phyloP scores from a whole-genome alignment of 495 filamentous ascomycete genomes.

The Endocarpon pusillum region DNA sequence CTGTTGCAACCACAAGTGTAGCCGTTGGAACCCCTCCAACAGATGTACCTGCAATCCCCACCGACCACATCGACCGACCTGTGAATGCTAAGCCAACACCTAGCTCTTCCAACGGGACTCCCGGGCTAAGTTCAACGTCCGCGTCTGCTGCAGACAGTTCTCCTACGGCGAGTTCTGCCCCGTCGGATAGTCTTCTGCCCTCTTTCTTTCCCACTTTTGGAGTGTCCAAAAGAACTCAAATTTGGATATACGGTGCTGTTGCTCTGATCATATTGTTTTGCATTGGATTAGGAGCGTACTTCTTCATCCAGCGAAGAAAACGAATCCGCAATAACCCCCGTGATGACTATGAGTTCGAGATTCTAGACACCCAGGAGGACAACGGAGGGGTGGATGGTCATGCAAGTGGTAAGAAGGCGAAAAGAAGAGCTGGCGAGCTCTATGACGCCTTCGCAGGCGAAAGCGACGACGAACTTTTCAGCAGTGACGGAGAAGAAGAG shows the following conservation, averaged over 20 bases:
- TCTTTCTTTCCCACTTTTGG: slow-evolving; percentile 94
- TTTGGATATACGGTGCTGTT: slow-evolving; percentile 86
- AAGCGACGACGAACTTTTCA: slow-evolving; percentile 52
- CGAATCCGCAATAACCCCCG: slow-evolving; percentile 54
- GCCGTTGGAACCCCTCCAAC: slow-evolving; percentile 21
- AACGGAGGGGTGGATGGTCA: slow-evolving; percentile 33
- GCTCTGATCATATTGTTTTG: slow-evolving; percentile 77
- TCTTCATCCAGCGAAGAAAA: slow-evolving; percentile 61
- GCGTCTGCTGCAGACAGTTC: slow-evolving; percentile 9
- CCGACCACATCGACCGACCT: slow-evolving; percentile 65
- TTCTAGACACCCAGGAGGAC: slow-evolving; percentile 70
- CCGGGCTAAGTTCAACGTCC: slow-evolving; percentile 9
- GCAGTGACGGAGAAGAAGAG: slow-evolving; percentile 34
- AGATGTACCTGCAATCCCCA: slow-evolving; percentile 18
- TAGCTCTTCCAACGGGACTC: slow-evolving; percentile 13
- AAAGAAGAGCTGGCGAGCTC: slow-evolving; percentile 58
- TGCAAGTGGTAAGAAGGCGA: slow-evolving; percentile 18
- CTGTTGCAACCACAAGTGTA: slow-evolving; percentile 36
- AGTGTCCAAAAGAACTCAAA: slow-evolving; percentile 70
- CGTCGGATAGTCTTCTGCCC: slow-evolving; percentile 49
- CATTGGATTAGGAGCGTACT: slow-evolving; percentile 57
- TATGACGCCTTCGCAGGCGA: slow-evolving; percentile 88
- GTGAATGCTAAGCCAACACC: slow-evolving; percentile 40
- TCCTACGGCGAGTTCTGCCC: slow-evolving; percentile 25
- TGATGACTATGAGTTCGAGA: slow-evolving; percentile 88